Conservation (phyloP, 2,329 filamentous ascomycete genomes). For the Aureobasidium lini region DNA sequence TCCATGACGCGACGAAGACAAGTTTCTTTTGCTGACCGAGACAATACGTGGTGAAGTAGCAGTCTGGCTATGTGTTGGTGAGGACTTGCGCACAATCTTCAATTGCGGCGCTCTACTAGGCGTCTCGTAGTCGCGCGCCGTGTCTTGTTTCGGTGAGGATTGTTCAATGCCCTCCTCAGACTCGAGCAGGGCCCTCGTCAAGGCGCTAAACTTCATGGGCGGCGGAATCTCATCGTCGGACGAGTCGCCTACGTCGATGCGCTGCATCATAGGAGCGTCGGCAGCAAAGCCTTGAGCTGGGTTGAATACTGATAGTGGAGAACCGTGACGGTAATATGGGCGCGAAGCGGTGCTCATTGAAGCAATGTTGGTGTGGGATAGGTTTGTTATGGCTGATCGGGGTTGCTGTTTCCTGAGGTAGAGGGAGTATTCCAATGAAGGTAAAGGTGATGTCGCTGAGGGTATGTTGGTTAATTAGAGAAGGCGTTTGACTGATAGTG, state of each 20-base stretch:
- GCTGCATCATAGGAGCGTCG: slow-evolving; percentile 40
- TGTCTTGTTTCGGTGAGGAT: not conserved
- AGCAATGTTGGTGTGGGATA: slow-evolving; percentile 11
- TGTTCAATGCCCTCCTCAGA: slow-evolving; percentile 21
- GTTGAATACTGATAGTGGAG: slow-evolving; percentile 38
- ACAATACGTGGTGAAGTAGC: slow-evolving; percentile 30
- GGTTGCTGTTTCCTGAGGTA: not conserved
- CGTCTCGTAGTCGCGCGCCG: slow-evolving; percentile 23
- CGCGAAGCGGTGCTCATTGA: slow-evolving; percentile 19
- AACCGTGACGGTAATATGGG: slow-evolving; percentile 29
- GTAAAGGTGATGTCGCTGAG: not conserved
- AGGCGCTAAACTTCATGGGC: slow-evolving; percentile 87
- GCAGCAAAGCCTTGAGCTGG: slow-evolving; percentile 39
- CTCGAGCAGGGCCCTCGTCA: slow-evolving; percentile 75
- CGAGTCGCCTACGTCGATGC: slow-evolving; percentile 63
- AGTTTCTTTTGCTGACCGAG: slow-evolving; percentile 24
- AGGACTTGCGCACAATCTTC: slow-evolving; percentile 29
- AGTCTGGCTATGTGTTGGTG: slow-evolving; percentile 22
- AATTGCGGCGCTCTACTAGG: slow-evolving; percentile 29
- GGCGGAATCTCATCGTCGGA: slow-evolving; percentile 88
- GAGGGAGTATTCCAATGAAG: not conserved
- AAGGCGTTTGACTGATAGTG: not conserved
- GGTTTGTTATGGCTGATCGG: not conserved
- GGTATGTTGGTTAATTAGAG: not conserved
- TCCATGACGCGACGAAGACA: slow-evolving; percentile 24